These are phyloP conservation scores for Sporothrix dimorphospora DNA, from an alignment of 2,329 filamentous ascomycete species.

Conservation along the genomic window DNA sequence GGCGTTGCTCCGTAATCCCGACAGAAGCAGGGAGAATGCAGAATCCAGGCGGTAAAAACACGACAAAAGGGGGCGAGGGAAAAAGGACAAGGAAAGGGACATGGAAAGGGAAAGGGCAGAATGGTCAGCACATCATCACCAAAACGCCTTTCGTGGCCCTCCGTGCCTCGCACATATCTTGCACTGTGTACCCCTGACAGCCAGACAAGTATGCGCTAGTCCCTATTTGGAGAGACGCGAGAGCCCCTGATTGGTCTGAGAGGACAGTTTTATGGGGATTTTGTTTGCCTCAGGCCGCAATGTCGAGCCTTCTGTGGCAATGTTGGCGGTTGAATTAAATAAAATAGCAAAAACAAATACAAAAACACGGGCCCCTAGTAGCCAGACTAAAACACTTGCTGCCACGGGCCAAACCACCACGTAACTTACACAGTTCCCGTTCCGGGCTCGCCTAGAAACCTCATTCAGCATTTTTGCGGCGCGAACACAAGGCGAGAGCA, in stretches of 20 bases:
- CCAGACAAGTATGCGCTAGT: background rate
- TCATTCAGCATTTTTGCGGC: constrained; percentile 22
- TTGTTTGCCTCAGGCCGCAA: background rate
- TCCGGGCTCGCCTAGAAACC: constrained; percentile 26
- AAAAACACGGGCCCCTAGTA: constrained; percentile 16
- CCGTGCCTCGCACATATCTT: constrained; percentile 1
- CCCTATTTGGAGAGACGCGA: background rate
- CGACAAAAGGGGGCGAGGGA: background rate
- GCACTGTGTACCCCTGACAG: constrained; percentile 24
- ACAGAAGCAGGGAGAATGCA: constrained; percentile 8
- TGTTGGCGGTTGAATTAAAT: background rate
- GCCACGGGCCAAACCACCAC: constrained; percentile 20
- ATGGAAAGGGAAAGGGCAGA: background rate
- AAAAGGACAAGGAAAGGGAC: background rate
- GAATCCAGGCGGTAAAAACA: constrained; percentile 3
- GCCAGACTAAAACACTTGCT: constrained; percentile 21
- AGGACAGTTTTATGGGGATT: background rate
- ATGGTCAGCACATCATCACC: constrained; percentile 25
- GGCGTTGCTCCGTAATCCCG: constrained; percentile 12
- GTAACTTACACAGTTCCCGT: constrained; percentile 25
- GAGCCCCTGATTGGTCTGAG: background rate
- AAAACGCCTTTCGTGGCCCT: background rate
- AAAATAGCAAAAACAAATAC: constrained; percentile 18
- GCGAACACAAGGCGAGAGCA: constrained; percentile 20
- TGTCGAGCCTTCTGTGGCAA: background rate